Evolutionary conservation across 768 basidiomycete genomes (phyloP).

Genomic region (Psilocybe azurescens): DNA sequence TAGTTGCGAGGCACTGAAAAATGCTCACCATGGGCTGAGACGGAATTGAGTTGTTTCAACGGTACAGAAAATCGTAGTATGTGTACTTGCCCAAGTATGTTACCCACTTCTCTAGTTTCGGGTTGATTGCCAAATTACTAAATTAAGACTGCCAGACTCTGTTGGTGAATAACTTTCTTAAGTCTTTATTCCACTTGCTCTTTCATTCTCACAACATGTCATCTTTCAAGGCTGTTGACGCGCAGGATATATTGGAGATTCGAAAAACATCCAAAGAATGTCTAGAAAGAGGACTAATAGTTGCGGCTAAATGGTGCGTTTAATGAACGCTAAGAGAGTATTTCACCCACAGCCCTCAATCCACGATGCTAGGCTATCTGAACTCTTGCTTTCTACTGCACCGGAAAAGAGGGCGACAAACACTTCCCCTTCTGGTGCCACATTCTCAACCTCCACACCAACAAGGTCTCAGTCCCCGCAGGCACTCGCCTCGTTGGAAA

Average conservation of each 20-base stretch:
- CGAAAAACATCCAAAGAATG: constrained; percentile 73
- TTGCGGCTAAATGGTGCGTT: constrained; percentile 79
- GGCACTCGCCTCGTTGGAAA: constrained; percentile 41
- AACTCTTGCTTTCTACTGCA: constrained; percentile 69
- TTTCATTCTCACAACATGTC: background rate
- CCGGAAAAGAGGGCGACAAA: constrained; percentile 39
- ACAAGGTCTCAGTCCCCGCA: constrained; percentile 50
- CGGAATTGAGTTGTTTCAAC: no score
- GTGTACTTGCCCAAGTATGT: no score
- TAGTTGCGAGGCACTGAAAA: no score
- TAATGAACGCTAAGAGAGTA: constrained; percentile 1
- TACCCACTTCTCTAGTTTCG: no score
- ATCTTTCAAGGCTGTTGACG: constrained; percentile 41
- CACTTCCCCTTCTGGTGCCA: constrained; percentile 28
- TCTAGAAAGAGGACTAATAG: constrained; percentile 68
- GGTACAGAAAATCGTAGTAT: no score
- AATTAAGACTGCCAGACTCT: no score
- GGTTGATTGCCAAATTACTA: no score
- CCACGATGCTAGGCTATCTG: constrained; percentile 65
- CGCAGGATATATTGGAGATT: constrained; percentile 53
- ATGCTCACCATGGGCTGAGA: no score
- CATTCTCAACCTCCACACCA: constrained; percentile 66
- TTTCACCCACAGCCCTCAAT: constrained; percentile 12
- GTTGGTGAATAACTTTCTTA: no score
- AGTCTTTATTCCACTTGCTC: background rate